Evolutionary conservation across 768 basidiomycete species (phyloP), one percentile per base, ranked within the genome.

Genomic region (Gyrodon lividus): DNA sequence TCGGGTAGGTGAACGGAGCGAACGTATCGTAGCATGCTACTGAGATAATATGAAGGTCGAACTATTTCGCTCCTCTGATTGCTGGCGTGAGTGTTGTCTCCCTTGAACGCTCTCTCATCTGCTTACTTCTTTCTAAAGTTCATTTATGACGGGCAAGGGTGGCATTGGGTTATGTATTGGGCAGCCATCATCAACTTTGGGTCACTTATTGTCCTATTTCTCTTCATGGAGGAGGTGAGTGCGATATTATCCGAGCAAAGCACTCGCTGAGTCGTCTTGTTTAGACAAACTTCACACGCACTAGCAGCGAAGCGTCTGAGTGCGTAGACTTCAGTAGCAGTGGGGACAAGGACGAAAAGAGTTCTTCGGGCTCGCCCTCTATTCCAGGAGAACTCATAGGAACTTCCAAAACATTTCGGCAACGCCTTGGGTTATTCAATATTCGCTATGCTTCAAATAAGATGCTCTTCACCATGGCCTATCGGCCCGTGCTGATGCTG

Each of bases 131-230:
- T 34, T 20, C 23, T 12, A 22, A 45, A 59, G 58, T 59, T 59
- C 35, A 59, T 59, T 3, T 59, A 52, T 24, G 58, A 59, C 33
- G 50, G 58, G 9, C 58, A 59, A 46, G 58, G 58, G 3, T 59
- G 58, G 58, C 53, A 59, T 26, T 59, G 58, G 58, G 58, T 59
- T 16, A 59, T 59, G 58, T 59, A 59, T 24, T 59, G 58, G 58
- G 58, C 57, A 16, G 58, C 57, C 19, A 59, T 59, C 24, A 59
- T 59, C 50, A 59, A 59, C 34, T 51, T 56, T 26, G 50, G 40
- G 34, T 49, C 58, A 6, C 31, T 59, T 19, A 51, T 59, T n/a
- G 14, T 59, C 2, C 41, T 59, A 17, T 59, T 55, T 39, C 20
- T 59, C 40, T 55, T 55, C 22, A 59, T 59, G 58, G 58, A 59